Evolutionary conservation across 1,139 yeast species (phyloP), one percentile per base, ranked within the genome.

Genomic region (Magnusiomyces tetraspermus): DNA sequence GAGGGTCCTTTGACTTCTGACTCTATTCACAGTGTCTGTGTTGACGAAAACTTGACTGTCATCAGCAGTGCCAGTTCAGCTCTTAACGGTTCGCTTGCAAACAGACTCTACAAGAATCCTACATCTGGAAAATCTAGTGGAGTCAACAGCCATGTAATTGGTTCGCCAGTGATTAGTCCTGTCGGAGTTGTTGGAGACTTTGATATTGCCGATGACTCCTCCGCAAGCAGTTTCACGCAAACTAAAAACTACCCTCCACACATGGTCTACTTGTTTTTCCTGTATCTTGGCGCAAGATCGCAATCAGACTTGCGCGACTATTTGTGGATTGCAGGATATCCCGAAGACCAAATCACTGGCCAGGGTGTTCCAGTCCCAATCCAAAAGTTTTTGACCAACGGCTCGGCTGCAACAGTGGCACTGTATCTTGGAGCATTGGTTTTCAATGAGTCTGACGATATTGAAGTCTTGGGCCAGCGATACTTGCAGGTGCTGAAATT

Each of bases 381-480:
- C 59, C 85, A 40, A 59, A 78, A 36, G 81, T 80, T 19, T 82
- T 83, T 43, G 57, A 71, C 4, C 63, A 72, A 6, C 76, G 74
- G 33, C 56, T 72, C 1, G 50, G 69, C 71, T 2, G 71, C 87
- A 0, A 70, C 71, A 41, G 61, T 80, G 41, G 69, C 79, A 0
- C 66, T 82, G 51, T 71, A 75, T 53, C 78, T 81, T 55, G 80
- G 80, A 10, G 76, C 84, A 0, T 68, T 70, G 44, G 75, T 77
- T 55, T 82, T 80, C 65, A 72, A 71, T 36, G 67, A 75, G 1
- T 76, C 76, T 4, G 68, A 76, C 1, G 76, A 76, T 10, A 79
- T 77, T 60, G 83, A 79, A 51, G 69, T 72, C 3, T 72, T 79
- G 54, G 80, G 76, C 52, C 61, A 74, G 13, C 76, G 82, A 51